These are phyloP conservation scores for Tuber indicum DNA, from an alignment of 495 filamentous ascomycete species.

Conservation along the genomic window DNA sequence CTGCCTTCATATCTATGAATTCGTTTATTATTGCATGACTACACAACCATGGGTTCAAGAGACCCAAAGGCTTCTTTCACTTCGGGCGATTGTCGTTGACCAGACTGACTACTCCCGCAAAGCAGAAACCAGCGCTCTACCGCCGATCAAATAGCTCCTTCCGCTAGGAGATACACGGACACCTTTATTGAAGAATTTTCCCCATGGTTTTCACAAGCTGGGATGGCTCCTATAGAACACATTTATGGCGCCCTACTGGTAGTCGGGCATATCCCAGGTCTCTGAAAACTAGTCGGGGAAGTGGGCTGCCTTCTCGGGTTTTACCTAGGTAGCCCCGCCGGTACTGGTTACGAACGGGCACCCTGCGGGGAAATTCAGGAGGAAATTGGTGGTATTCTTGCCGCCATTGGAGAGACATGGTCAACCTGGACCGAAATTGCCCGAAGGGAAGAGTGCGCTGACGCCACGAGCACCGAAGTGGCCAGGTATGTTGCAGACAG, in stretches of 20 bases:
- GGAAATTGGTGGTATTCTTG: conserved; percentile 54
- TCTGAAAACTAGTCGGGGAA: conserved; percentile 70
- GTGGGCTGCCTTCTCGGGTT: conserved; percentile 53
- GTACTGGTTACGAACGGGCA: conserved; percentile 78
- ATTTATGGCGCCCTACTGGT: conserved; percentile 56
- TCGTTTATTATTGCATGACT: conserved; percentile 44
- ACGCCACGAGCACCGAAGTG: conserved; percentile 67
- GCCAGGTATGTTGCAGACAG: conserved; percentile 65
- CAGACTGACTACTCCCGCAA: conserved; percentile 52
- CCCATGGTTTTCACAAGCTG: conserved; percentile 44
- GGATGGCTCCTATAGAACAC: conserved; percentile 49
- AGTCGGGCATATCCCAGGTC: conserved; percentile 57
- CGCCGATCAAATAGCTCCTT: conserved; percentile 9
- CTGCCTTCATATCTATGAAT: conserved; percentile 55
- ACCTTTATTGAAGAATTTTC: conserved; percentile 50
- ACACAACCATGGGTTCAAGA: conserved; percentile 63
- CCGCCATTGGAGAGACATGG: conserved; percentile 63
- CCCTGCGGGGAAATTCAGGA: conserved; percentile 65
- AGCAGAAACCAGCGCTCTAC: conserved; percentile 47
- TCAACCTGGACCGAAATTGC: conserved; percentile 60
- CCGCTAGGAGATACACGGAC: conserved; percentile 44
- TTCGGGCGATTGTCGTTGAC: conserved; percentile 55
- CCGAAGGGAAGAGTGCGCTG: conserved; percentile 64
- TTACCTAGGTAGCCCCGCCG: conserved; percentile 58
- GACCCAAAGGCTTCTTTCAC: conserved; percentile 52